Percentiles rank a stretch among this genome's conserved stretches.
phyloP scores from a whole-genome alignment of 2,329 filamentous ascomycete species.

The Blumeriella jaapii region DNA sequence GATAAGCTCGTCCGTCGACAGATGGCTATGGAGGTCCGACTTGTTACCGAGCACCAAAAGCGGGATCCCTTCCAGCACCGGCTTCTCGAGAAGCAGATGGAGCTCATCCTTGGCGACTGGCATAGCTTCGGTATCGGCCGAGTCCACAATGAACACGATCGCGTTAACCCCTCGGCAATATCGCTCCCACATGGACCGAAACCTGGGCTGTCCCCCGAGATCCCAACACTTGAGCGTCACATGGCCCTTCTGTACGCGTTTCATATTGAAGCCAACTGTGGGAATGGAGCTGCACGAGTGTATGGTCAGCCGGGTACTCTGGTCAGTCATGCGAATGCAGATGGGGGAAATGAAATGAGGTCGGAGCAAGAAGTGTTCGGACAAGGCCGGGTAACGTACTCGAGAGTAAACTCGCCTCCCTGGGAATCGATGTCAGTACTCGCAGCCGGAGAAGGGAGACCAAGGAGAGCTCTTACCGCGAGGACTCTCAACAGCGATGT shows the following conservation, averaged over 20 bases:
- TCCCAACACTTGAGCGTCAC: constrained; percentile 99
- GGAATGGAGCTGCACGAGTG: constrained; percentile 68
- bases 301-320: constrained; percentile 28
- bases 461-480: constrained; percentile 56
- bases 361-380: no score
- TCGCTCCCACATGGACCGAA: constrained; percentile 98
- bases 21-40: constrained; percentile 81
- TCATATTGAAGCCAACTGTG: constrained; percentile 98
- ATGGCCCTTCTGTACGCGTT: constrained; percentile 93
- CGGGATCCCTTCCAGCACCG: constrained; percentile 77
- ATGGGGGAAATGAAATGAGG: no score
- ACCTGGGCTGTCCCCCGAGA: constrained; percentile 89
- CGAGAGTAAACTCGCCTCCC: constrained; percentile 97
- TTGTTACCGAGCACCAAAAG: constrained; percentile 94
- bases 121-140: constrained; percentile 71
- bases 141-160: constrained; percentile 97
- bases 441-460: constrained; percentile 3
- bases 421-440: constrained; percentile 35
- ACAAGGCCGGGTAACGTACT: constrained; percentile 55
- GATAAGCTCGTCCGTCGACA: constrained; percentile 91
- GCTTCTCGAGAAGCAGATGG: constrained; percentile 76
- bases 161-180: constrained; percentile 97
- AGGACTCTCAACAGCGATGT: constrained; percentile 88
- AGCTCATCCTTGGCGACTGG: constrained; percentile 85
- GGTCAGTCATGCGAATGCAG: no score